A percentile compares a stretch with the other conserved stretches of the same genome.
Conservation (phyloP, 169 alveolate genomes). For the Plasmodium berghei region DNA sequence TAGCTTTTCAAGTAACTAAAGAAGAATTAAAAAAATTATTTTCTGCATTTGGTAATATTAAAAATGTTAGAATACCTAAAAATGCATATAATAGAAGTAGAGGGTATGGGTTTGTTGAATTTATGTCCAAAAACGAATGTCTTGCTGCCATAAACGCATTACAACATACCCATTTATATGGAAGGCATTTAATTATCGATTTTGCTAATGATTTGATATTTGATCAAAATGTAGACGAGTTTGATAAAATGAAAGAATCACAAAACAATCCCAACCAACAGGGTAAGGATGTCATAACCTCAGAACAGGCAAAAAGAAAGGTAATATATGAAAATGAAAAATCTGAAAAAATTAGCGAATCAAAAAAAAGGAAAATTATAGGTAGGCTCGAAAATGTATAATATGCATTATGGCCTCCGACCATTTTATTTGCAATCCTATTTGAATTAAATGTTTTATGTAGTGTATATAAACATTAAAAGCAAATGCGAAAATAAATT, state of each 20-base stretch:
- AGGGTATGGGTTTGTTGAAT: constrained; percentile 96
- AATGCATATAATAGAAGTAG: constrained; percentile 92
- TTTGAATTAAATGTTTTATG: no score
- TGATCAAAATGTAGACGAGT: constrained; percentile 64
- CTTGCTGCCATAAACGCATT: constrained; percentile 90
- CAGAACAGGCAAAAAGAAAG: constrained; percentile 76
- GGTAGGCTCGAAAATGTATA: constrained; percentile 17
- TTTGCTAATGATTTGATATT: constrained; percentile 85
- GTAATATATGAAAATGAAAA: constrained; percentile 41
- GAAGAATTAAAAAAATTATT: constrained; percentile 92
- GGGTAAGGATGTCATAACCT: constrained; percentile 24
- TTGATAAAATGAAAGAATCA: constrained; percentile 65
- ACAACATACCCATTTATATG: constrained; percentile 94
- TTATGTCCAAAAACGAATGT: constrained; percentile 91
- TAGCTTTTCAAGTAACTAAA: constrained; percentile 96
- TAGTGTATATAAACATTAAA: no score
- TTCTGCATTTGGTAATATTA: constrained; percentile 92
- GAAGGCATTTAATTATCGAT: constrained; percentile 92
- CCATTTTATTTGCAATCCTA: no score
- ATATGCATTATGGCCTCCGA: neutral
- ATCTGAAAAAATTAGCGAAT: constrained; percentile 22
- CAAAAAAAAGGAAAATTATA: constrained; percentile 64
- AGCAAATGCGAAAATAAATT: no score
- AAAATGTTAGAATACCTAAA: constrained; percentile 94
- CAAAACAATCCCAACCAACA: neutral